Conservation (phyloP, 352 stramenopile genomes). For the Phytophthora melonis region DNA sequence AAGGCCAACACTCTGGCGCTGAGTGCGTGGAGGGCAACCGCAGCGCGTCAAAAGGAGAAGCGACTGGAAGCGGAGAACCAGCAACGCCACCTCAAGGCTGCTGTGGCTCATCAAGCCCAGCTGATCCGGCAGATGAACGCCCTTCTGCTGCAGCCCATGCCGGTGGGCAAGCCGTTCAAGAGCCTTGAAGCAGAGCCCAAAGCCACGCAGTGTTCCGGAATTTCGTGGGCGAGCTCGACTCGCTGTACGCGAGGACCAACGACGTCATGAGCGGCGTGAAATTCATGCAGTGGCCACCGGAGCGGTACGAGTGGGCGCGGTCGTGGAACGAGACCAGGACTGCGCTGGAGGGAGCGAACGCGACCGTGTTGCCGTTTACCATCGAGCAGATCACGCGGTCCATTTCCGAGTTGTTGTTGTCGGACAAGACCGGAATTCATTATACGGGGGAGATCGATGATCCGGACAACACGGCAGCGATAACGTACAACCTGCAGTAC, state of each 20-base stretch:
- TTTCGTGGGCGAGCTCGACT: conserved; percentile 32
- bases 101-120: conserved; percentile 7
- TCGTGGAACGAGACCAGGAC: conserved; percentile 4
- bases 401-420: conserved; percentile 4
- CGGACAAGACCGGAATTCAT: neutral
- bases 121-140: conserved; percentile 18
- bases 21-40: conserved; percentile 24
- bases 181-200: conserved; percentile 1
- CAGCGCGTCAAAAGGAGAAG: conserved; percentile 30
- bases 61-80: conserved; percentile 23
- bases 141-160: neutral
- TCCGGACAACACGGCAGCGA: conserved; percentile 14
- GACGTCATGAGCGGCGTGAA: conserved; percentile 9
- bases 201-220: conserved; percentile 21
- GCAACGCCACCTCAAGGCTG: conserved; percentile 18
- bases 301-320: neutral
- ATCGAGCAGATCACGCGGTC: conserved; percentile 11
- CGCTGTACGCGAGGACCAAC: conserved; percentile 26
- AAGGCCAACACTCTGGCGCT: conserved; percentile 8
- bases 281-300: neutral
- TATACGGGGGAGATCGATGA: conserved; percentile 14
- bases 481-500: neutral
- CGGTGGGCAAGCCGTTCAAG: neutral
- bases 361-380: conserved; percentile 3
- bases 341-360: conserved; percentile 13